Evolutionary conservation across 2,329 filamentous ascomycete species (phyloP).

Genomic region (Rhexocercosporidium sp.): DNA sequence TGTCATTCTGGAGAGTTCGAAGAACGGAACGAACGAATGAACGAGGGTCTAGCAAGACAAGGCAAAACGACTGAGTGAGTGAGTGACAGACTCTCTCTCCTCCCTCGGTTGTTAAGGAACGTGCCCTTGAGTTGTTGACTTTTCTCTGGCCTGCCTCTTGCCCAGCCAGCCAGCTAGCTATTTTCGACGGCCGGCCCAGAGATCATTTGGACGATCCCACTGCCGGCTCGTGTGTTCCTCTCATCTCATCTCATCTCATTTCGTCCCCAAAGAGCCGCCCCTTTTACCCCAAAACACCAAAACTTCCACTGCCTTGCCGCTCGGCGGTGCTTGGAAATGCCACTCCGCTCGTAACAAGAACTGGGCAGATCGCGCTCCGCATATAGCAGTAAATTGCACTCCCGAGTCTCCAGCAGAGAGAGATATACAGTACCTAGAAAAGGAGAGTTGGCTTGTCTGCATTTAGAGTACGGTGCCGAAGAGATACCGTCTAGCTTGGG

Average conservation of each 20-base stretch:
- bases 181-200: slow-evolving; percentile 8
- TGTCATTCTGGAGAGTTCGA: neutral
- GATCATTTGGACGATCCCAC: slow-evolving; percentile 11
- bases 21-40: neutral
- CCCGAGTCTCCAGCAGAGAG: neutral
- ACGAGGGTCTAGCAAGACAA: neutral
- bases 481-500: slow-evolving; percentile 4
- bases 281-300: neutral
- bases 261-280: slow-evolving; percentile 10
- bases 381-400: neutral
- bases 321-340: slow-evolving; percentile 1
- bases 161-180: neutral
- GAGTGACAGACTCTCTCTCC: neutral
- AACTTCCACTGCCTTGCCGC: neutral
- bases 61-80: neutral
- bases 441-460: neutral
- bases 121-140: neutral
- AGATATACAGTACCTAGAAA: neutral
- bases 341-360: neutral
- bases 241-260: slow-evolving; percentile 9
- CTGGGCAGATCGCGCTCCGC: neutral
- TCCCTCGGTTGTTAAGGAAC: neutral
- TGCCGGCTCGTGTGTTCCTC: slow-evolving; percentile 15
- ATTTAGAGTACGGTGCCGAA: slow-evolving; percentile 10
- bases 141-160: neutral